Percentiles rank a stretch among this genome's conserved stretches.
Conservation (phyloP, 2,329 filamentous ascomycete genomes). For the Penicillium sp. region DNA sequence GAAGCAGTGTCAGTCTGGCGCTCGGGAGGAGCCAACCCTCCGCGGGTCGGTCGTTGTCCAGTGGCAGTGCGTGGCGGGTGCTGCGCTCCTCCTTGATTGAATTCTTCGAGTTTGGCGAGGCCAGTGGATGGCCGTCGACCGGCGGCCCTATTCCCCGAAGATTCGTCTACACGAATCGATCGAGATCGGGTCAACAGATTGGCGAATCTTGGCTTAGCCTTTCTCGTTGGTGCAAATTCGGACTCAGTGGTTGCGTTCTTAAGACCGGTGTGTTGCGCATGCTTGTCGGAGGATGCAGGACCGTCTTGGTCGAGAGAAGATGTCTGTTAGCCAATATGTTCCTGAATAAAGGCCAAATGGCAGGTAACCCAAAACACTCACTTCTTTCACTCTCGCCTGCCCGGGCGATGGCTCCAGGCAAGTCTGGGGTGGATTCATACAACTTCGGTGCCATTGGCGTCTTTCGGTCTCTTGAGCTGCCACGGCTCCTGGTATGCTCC, state of each 20-base stretch:
- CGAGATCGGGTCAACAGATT: slow-evolving; percentile 46
- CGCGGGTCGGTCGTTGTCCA: slow-evolving; percentile 65
- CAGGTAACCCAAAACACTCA: slow-evolving; percentile 15
- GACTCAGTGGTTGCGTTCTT: slow-evolving; percentile 30
- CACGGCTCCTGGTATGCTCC: slow-evolving; percentile 42
- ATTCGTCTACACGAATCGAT: slow-evolving; percentile 46
- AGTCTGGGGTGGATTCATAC: slow-evolving; percentile 45
- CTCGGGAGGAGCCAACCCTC: slow-evolving; percentile 66
- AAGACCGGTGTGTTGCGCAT: slow-evolving; percentile 19
- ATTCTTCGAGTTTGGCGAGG: slow-evolving; percentile 40
- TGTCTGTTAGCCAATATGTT: slow-evolving; percentile 7
- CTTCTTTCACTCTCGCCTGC: slow-evolving; percentile 30
- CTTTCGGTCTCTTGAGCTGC: slow-evolving; percentile 45
- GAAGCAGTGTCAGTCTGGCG: slow-evolving; percentile 47
- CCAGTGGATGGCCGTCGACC: slow-evolving; percentile 41
- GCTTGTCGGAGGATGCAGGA: slow-evolving; percentile 21
- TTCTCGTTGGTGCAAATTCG: slow-evolving; percentile 36
- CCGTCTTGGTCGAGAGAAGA: slow-evolving; percentile 17
- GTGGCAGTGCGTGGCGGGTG: slow-evolving; percentile 61
- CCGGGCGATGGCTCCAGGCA: slow-evolving; percentile 33
- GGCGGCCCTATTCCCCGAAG: slow-evolving; percentile 30
- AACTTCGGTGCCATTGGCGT: slow-evolving; percentile 35
- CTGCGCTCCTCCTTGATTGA: slow-evolving; percentile 34
- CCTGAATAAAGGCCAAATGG: not conserved
- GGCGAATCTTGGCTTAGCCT: slow-evolving; percentile 46